Conservation (phyloP, 2,329 filamentous ascomycete species). For the Zymoseptoria passerinii region DNA sequence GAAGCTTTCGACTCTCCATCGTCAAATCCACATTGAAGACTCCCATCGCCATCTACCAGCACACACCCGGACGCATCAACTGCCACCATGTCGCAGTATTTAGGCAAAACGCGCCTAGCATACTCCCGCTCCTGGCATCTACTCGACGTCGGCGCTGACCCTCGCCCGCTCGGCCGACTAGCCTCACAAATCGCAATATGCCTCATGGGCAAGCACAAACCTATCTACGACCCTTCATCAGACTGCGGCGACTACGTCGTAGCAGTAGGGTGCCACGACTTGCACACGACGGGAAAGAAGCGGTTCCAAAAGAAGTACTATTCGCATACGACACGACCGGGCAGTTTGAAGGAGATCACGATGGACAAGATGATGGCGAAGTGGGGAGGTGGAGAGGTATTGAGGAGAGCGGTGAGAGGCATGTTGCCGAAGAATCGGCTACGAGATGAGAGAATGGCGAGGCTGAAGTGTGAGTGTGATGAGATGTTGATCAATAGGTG, state of each 20-base stretch:
- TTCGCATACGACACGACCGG: slow-evolving; percentile 83
- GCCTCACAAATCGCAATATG: slow-evolving; percentile 78
- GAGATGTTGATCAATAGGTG: background rate
- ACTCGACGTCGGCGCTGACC: slow-evolving; percentile 60
- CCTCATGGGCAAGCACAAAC: slow-evolving; percentile 98
- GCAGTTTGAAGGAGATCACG: slow-evolving; percentile 75
- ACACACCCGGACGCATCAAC: background rate
- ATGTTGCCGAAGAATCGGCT: slow-evolving; percentile 98
- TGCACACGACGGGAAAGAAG: slow-evolving; percentile 87
- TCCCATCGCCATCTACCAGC: background rate
- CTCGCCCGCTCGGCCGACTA: slow-evolving; percentile 78
- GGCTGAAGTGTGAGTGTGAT: slow-evolving; percentile 62
- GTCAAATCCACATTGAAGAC: background rate
- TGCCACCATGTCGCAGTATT: background rate
- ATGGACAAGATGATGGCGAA: slow-evolving; percentile 95
- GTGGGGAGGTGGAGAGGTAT: slow-evolving; percentile 83
- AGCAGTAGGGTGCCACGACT: slow-evolving; percentile 68
- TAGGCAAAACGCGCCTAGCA: slow-evolving; percentile 74
- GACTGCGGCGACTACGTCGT: slow-evolving; percentile 99
- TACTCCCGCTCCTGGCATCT: slow-evolving; percentile 96
- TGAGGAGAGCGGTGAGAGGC: slow-evolving; percentile 84
- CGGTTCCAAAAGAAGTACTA: slow-evolving; percentile 93
- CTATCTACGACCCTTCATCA: slow-evolving; percentile 91
- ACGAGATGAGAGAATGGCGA: slow-evolving; percentile 74
- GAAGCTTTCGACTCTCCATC: background rate